Evolutionary conservation across 495 filamentous ascomycete species (phyloP).

Genomic region (Terfezia claveryi): DNA sequence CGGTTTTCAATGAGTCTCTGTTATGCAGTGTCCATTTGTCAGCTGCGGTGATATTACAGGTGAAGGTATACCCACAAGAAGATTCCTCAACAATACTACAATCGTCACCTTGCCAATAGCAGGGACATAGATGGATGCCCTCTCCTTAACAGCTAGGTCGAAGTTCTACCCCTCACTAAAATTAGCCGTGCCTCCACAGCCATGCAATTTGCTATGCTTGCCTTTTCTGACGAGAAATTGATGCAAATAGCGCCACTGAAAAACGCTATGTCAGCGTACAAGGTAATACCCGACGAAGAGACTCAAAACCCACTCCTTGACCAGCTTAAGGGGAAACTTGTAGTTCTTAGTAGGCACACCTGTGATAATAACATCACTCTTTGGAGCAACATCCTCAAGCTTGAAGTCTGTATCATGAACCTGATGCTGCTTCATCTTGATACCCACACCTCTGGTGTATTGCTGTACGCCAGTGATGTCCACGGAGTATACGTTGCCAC

Average conservation of each 20-base stretch:
- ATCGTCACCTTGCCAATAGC: slow-evolving; percentile 97
- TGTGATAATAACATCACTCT: slow-evolving; percentile 82
- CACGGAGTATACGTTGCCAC: slow-evolving; percentile 81
- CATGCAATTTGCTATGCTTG: slow-evolving; percentile 9
- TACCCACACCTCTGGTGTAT: slow-evolving; percentile 68
- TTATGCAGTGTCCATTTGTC: neutral
- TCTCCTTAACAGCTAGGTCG: slow-evolving; percentile 64
- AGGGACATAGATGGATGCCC: slow-evolving; percentile 89
- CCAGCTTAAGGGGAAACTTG: slow-evolving; percentile 63
- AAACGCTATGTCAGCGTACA: neutral
- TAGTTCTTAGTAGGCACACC: slow-evolving; percentile 72
- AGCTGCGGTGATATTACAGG: neutral
- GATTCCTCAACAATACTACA: slow-evolving; percentile 67
- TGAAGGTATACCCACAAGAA: slow-evolving; percentile 33
- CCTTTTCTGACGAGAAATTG: slow-evolving; percentile 89
- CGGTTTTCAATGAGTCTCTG: slow-evolving; percentile 9
- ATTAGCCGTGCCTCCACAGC: too few relatives aligned
- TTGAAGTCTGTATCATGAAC: slow-evolving; percentile 54
- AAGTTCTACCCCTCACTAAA: slow-evolving; percentile 41
- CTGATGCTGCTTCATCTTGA: slow-evolving; percentile 62
- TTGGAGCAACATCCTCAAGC: slow-evolving; percentile 55
- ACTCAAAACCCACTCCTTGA: slow-evolving; percentile 34
- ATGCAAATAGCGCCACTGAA: slow-evolving; percentile 63
- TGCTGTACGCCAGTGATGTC: slow-evolving; percentile 82
- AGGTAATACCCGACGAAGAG: neutral